These are phyloP conservation scores for Nemania diffusa DNA, from an alignment of 2,329 filamentous ascomycete species.

Conservation along the genomic window DNA sequence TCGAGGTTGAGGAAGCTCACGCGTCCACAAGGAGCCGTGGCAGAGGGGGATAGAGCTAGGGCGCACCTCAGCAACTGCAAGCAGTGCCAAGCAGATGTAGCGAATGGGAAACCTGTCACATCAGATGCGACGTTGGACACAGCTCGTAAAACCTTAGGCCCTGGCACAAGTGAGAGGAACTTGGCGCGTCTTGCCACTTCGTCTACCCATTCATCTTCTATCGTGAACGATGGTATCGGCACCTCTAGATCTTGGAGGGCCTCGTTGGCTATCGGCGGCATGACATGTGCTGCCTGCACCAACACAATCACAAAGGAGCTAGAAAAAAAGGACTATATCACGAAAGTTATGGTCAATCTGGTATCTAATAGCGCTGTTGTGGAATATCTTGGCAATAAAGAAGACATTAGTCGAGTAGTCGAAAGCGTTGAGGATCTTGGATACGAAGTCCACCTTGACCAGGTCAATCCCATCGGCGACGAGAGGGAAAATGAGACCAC, in stretches of 20 bases:
- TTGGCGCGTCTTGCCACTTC: conserved; percentile 53
- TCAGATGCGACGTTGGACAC: conserved; percentile 22
- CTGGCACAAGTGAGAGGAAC: conserved; percentile 54
- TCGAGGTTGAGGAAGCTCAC: conserved; percentile 17
- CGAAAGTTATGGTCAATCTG: conserved; percentile 69
- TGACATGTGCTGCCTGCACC: conserved; percentile 78
- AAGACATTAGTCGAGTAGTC: conserved; percentile 59
- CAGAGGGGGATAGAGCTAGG: conserved; percentile 40
- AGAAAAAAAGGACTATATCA: conserved; percentile 66
- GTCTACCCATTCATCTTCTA: conserved; percentile 36
- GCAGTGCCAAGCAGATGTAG: conserved; percentile 51
- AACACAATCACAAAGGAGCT: conserved; percentile 71
- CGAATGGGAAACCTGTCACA: conserved; percentile 14
- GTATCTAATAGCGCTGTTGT: conserved; percentile 74
- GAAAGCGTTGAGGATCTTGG: conserved; percentile 71
- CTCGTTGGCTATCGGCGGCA: conserved; percentile 70
- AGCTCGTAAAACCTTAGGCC: conserved; percentile 11
- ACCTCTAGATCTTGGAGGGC: conserved; percentile 44
- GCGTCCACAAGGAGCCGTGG: conserved; percentile 30
- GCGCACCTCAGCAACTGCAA: conserved; percentile 58
- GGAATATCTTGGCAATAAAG: conserved; percentile 60
- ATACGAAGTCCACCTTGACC: conserved; percentile 71
- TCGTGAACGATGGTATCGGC: conserved; percentile 22
- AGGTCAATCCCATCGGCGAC: conserved; percentile 54
- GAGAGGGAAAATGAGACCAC: conserved; percentile 37